phyloP scores from a whole-genome alignment of 768 basidiomycete genomes.

The Boletus huronensis region DNA sequence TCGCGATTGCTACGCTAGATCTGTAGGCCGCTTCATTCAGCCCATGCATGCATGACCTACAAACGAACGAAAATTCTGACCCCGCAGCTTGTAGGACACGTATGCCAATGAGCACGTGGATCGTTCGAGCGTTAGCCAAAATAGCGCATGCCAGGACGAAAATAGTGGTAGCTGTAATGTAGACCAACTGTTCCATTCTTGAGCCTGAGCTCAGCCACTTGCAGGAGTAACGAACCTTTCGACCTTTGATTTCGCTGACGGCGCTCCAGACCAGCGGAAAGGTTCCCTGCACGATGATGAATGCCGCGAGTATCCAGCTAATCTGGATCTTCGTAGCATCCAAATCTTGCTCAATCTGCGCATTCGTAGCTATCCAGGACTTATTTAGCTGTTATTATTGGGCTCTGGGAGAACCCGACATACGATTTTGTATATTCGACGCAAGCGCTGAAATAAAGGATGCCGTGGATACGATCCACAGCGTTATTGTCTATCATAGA shows the following conservation, averaged over 20 bases:
- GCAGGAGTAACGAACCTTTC: constrained; percentile 46
- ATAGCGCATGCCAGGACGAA: constrained; percentile 55
- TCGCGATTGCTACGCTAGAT: constrained; percentile 62
- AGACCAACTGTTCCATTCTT: constrained; percentile 42
- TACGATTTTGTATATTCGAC: constrained; percentile 31
- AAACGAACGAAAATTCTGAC: constrained; percentile 32
- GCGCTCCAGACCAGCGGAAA: constrained; percentile 68
- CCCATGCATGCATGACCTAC: background rate
- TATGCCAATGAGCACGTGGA: constrained; percentile 61
- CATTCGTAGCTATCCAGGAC: constrained; percentile 51
- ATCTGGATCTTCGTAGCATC: constrained; percentile 59
- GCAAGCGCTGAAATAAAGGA: constrained; percentile 25
- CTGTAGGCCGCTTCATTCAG: constrained; percentile 30
- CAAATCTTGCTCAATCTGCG: constrained; percentile 55
- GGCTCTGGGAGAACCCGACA: constrained; percentile 1
- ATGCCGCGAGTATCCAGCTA: constrained; percentile 65
- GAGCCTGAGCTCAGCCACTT: background rate
- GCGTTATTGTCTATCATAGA: constrained; percentile 17
- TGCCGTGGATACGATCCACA: constrained; percentile 28
- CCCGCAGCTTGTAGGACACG: constrained; percentile 66
- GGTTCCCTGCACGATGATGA: constrained; percentile 68
- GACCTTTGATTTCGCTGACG: constrained; percentile 70
- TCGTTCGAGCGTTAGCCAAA: constrained; percentile 52
- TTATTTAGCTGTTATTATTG: background rate
- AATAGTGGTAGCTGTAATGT: constrained; percentile 48